Conservation (phyloP, 768 basidiomycete genomes). For the Leccinum incarnatum region DNA sequence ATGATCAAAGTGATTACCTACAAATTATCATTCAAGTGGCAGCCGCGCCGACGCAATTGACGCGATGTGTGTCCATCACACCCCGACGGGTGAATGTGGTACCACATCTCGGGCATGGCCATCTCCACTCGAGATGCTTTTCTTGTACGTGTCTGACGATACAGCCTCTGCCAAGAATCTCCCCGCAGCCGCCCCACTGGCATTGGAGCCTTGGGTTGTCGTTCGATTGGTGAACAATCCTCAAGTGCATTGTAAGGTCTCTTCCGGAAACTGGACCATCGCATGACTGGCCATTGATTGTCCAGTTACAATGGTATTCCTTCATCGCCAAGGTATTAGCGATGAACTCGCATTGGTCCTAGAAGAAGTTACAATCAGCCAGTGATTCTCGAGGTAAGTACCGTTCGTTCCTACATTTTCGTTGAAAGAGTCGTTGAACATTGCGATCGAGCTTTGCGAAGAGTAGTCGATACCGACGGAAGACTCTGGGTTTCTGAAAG, state of each 20-base stretch:
- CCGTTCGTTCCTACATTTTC: conserved; percentile 13
- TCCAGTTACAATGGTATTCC: conserved; percentile 14
- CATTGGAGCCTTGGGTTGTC: conserved; percentile 7
- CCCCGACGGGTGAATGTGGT: conserved; percentile 20
- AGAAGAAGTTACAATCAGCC: neutral
- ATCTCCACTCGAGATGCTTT: conserved; percentile 19
- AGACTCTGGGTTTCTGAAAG: neutral
- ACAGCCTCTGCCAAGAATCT: conserved; percentile 10
- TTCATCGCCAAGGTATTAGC: neutral
- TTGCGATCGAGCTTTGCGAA: neutral
- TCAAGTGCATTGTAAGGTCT: conserved; percentile 20
- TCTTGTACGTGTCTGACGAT: conserved; percentile 26
- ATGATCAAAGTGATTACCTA: neutral
- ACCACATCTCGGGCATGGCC: conserved; percentile 23
- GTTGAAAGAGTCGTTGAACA: conserved; percentile 12
- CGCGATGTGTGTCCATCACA: conserved; percentile 17
- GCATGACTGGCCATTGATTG: conserved; percentile 8
- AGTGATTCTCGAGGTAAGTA: neutral
- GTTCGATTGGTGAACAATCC: conserved; percentile 5
- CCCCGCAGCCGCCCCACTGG: conserved; percentile 19
- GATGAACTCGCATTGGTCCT: conserved; percentile 16
- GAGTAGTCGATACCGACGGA: neutral
- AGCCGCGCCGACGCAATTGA: conserved; percentile 1
- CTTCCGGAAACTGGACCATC: conserved; percentile 7
- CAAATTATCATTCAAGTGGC: neutral